Conservation (phyloP, 352 stramenopile genomes). For the Phytopythium mirpurense region DNA sequence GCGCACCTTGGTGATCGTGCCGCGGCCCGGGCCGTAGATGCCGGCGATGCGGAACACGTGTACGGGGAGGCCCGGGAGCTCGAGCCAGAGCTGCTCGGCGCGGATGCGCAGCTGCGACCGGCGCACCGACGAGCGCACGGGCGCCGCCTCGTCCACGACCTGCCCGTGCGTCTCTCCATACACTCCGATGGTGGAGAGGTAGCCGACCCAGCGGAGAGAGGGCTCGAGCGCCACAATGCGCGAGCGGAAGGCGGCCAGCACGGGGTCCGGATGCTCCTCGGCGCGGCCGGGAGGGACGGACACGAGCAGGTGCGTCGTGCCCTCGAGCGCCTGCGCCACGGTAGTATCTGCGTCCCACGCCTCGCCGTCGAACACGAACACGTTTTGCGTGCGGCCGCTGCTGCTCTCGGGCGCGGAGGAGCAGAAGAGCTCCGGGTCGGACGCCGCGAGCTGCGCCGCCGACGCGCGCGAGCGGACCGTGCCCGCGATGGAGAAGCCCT, state of each 20-base stretch:
- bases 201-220: constrained; percentile 82
- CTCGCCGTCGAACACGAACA: constrained; percentile 80
- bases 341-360: constrained; percentile 38
- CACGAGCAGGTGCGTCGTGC: constrained; percentile 72
- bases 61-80: constrained; percentile 40
- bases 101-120: constrained; percentile 74
- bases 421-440: constrained; percentile 38
- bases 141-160: constrained; percentile 79
- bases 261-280: constrained; percentile 58
- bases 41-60: constrained; percentile 90
- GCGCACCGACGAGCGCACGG: constrained; percentile 52
- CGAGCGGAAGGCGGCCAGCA: constrained; percentile 47
- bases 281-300: constrained; percentile 48
- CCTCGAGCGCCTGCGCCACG: constrained; percentile 42
- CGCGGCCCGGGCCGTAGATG: constrained; percentile 88
- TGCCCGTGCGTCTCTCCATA: constrained; percentile 87
- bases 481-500: constrained; percentile 65
- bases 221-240: constrained; percentile 32
- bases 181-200: constrained; percentile 92
- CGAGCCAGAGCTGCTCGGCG: constrained; percentile 76
- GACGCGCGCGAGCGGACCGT: constrained; percentile 61
- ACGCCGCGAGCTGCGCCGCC: constrained; percentile 28
- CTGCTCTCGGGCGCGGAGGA: constrained; percentile 5
- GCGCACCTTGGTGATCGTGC: constrained; percentile 75
- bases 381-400: constrained; percentile 23